Base-by-base conservation (phyloP, 2,329 filamentous ascomycete species). In the Dothideomycetes sp. region DNA sequence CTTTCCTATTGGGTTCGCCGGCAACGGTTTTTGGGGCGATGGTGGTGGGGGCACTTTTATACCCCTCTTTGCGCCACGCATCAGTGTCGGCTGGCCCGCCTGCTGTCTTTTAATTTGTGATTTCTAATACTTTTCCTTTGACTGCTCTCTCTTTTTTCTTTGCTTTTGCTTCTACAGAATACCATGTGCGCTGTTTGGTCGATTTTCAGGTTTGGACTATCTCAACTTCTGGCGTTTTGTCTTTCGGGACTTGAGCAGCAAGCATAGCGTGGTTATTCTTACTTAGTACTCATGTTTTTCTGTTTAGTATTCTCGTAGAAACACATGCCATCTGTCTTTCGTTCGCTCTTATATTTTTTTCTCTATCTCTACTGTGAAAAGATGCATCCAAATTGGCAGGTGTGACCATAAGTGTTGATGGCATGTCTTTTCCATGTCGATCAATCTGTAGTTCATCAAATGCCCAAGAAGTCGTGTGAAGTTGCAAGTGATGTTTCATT, bases 81-180 rank as follows among this genome's bases (percentile, higher is more conserved):
- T 34, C 31, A 31, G 32, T 37, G 33, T 31, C 40, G 40, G 51
- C 53, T 58, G 59, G 59, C 59, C 61, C 59, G 59, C 57, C 56
- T 57, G 55, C 55, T 44, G 52, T 45, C 45, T 51, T 47, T 43
- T 42, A 46, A 44, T 50, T 45, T 46, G 36, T 50, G 45, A 44
- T 41, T 32, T 45, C 41, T 45, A 49, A 43, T 49, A 45, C 34
- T 13, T 20, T 40, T 31, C 44, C 35, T 50, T 34, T 19, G 13
- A 13, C 28, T 40, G 23, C 30, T 28, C 31, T 36, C n/a, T 19
- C 17, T 47, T 54, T 39, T 39, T 52, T 47, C 48, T 56, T 54
- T 54, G 57, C 57, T 41, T 22, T 11, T 41, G 27, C 13, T 29
- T 27, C 31, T 16, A 20, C 36, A 39, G 36, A 39, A 62, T 62